Evolutionary conservation across 768 basidiomycete genomes (phyloP).

Genomic region (Russula sp.): DNA sequence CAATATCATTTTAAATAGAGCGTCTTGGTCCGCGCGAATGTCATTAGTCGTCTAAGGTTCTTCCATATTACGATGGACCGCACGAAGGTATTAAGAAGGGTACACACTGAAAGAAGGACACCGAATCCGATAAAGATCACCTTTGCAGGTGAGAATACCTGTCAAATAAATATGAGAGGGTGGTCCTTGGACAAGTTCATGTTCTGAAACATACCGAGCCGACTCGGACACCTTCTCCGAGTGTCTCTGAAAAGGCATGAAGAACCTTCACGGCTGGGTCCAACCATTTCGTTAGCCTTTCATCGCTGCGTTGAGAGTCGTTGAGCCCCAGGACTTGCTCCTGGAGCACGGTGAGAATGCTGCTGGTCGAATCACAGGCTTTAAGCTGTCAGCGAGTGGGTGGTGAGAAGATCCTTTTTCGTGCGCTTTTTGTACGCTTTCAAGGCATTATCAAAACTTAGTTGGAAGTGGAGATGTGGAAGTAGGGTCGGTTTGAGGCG

Average conservation of each 20-base stretch:
- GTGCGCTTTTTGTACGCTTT: no score
- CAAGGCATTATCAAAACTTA: no score
- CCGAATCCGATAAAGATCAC: not conserved
- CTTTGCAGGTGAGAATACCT: not conserved
- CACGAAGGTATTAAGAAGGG: not conserved
- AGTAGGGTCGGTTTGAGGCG: no score
- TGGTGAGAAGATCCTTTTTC: no score
- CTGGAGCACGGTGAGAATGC: no score
- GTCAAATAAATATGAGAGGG: not conserved
- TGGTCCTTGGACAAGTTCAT: not conserved
- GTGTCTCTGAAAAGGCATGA: not conserved
- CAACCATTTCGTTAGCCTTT: not conserved
- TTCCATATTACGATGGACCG: not conserved
- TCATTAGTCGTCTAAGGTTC: not conserved
- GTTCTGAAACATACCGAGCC: not conserved
- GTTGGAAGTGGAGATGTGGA: no score
- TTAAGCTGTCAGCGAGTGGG: no score
- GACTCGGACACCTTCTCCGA: not conserved
- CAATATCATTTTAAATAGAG: not conserved
- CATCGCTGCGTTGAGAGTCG: no score
- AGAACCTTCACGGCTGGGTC: not conserved
- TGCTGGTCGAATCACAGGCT: no score
- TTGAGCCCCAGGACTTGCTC: no score
- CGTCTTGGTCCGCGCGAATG: not conserved
- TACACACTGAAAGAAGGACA: not conserved